Conservation (phyloP, 345 rosid genomes). For the Excoecaria agallocha region DNA sequence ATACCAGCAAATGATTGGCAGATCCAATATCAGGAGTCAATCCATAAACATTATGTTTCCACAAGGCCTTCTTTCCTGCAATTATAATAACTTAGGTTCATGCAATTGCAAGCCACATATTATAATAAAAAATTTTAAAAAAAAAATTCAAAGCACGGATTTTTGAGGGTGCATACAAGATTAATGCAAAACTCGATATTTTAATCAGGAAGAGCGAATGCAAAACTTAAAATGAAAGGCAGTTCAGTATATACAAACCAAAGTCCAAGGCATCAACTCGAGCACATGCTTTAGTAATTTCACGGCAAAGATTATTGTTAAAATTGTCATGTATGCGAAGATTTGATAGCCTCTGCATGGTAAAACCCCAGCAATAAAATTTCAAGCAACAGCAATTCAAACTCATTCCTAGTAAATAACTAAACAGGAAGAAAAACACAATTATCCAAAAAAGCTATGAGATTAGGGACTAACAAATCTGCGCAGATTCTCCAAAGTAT, state of each 20-base stretch:
- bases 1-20: conserved; percentile 80
- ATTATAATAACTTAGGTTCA: conserved; percentile 1
- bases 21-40: conserved; percentile 70
- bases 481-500: conserved; percentile 57
- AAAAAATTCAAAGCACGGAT: neutral
- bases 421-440: neutral
- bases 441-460: neutral
- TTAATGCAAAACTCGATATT: conserved; percentile 7
- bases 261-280: conserved; percentile 67
- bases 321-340: conserved; percentile 76
- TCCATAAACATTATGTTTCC: conserved; percentile 79
- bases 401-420: neutral
- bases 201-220: neutral
- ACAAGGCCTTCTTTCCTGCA: conserved; percentile 77
- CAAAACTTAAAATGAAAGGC: conserved; percentile 5
- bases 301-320: conserved; percentile 74
- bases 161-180: neutral
- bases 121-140: neutral
- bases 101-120: conserved; percentile 1
- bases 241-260: conserved; percentile 43
- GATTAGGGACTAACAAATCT: conserved; percentile 59
- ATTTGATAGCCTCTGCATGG: conserved; percentile 71
- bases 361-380: conserved; percentile 9
- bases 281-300: conserved; percentile 74
- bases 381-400: neutral